phyloP scores from a whole-genome alignment of 805 yeast species.

The Kazachstania viticola region DNA sequence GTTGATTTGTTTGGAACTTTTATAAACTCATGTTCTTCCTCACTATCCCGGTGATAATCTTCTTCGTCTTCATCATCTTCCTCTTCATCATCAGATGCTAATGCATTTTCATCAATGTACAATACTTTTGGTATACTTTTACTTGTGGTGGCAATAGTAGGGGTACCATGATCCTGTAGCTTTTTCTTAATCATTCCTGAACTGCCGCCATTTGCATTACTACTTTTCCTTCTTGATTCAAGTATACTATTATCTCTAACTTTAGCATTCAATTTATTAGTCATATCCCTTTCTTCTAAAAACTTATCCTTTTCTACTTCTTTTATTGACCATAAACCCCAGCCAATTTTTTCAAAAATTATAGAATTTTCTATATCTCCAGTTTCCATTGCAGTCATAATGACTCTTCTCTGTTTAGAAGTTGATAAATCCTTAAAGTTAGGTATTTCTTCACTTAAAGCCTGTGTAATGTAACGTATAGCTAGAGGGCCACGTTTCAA shows the following conservation, averaged over 20 bases:
- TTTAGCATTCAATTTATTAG: slow-evolving; percentile 29
- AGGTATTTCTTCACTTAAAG: slow-evolving; percentile 60
- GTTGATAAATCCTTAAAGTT: slow-evolving; percentile 71
- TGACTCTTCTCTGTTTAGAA: slow-evolving; percentile 81
- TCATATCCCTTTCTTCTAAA: slow-evolving; percentile 29
- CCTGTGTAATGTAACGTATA: slow-evolving; percentile 77
- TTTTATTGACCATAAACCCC: slow-evolving; percentile 92
- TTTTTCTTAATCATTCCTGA: slow-evolving; percentile 20
- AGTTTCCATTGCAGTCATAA: slow-evolving; percentile 78
- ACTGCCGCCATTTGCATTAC: slow-evolving; percentile 6
- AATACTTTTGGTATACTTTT: not conserved
- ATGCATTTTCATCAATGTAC: slow-evolving; percentile 30
- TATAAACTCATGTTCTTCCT: not conserved
- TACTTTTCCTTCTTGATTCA: not conserved
- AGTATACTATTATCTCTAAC: slow-evolving; percentile 30
- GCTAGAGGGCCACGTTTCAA: slow-evolving; percentile 69
- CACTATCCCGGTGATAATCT: not conserved
- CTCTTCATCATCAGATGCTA: slow-evolving; percentile 19
- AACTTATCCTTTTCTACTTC: slow-evolving; percentile 30
- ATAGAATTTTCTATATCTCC: slow-evolving; percentile 44
- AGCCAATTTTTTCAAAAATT: slow-evolving; percentile 84
- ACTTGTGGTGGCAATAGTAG: slow-evolving; percentile 1
- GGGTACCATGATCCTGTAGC: slow-evolving; percentile 8
- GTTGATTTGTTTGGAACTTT: slow-evolving; percentile 1
- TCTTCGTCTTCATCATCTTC: slow-evolving; percentile 1